Base-by-base conservation (phyloP, 169 alveolate species). In the Plasmodium sp. region DNA sequence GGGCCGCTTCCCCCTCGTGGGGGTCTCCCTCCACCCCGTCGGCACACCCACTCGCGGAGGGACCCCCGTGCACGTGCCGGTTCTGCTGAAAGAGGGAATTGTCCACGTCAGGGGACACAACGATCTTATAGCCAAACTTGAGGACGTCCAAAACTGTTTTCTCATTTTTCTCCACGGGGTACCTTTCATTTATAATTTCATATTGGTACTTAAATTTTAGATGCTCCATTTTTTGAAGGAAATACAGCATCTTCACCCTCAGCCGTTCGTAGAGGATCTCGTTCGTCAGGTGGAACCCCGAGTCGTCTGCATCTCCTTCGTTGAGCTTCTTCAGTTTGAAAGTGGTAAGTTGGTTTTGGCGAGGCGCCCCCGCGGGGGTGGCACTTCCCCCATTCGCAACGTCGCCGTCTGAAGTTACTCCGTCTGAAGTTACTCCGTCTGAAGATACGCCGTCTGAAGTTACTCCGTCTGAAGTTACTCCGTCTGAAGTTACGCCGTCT, bases 241-340 rank as follows among this genome's bases (percentile, higher is more conserved):
- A 58, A 18, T 58, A 56, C 2, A 88, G 31, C n/a, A 88, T n/a
- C 62, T 79, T 88, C 45, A 18, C 34, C 71, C 94, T 77, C 22
- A 88, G n/a, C 10, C 94, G 56, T 88, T 88, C 94, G 48, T 88
- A 88, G 18, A 88, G 27, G 9, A 88, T 18, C 34, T 88, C 94
- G 51, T 67, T 79, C 2, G 94, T 88, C 39, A 88, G 9, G 3
- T 88, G 71, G 43, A 88, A 39, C 14, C 34, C 39, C 5, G 34
- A n/a, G 12, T 62, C 75, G 39, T 77, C 81, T 39, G 62, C 81
- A 18, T 88, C 85, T 43, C 81, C 82, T 80, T 33, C 48, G 72
- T 80, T 41, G 18, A 88, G 5, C 34, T 88, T 71, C 48, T 51
- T 71, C 34, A 88, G 72, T 39, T 73, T 6, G 34, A 88, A 79